Evolutionary conservation across 768 basidiomycete genomes (phyloP).

Genomic region (Pleurotus ostreatus): DNA sequence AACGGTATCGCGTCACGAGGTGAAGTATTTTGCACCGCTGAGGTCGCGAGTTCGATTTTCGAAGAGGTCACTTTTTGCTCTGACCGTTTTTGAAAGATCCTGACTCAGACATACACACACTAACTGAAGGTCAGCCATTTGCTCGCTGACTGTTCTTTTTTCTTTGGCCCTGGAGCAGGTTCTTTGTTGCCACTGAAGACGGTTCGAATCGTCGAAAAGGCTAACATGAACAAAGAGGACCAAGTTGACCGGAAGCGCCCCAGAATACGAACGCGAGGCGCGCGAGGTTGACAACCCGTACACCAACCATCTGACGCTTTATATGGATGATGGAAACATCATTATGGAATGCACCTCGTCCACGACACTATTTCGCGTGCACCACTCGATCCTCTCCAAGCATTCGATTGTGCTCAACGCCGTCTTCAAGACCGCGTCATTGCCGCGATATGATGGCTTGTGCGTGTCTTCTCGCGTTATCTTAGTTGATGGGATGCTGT

Average conservation of each 20-base stretch:
- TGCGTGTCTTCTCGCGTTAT: neutral
- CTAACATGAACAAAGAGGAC: neutral
- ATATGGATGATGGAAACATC: conserved; percentile 4
- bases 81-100: too few relatives aligned
- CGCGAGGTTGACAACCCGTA: neutral
- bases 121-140: too few relatives aligned
- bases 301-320: neutral
- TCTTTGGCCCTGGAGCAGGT: too few relatives aligned
- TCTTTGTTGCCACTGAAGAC: too few relatives aligned
- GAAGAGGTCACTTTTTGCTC: too few relatives aligned
- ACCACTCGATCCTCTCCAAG: neutral
- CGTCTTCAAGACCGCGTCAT: neutral
- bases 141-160: too few relatives aligned
- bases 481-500: neutral
- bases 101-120: too few relatives aligned
- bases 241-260: conserved; percentile 3
- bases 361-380: conserved; percentile 1
- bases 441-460: neutral
- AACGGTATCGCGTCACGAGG: too few relatives aligned
- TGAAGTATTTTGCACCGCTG: too few relatives aligned
- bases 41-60: too few relatives aligned
- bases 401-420: neutral
- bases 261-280: neutral
- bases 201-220: too few relatives aligned
- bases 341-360: neutral